phyloP scores from a whole-genome alignment of 2,329 filamentous ascomycete species.

The Diaporthe nobilis region DNA sequence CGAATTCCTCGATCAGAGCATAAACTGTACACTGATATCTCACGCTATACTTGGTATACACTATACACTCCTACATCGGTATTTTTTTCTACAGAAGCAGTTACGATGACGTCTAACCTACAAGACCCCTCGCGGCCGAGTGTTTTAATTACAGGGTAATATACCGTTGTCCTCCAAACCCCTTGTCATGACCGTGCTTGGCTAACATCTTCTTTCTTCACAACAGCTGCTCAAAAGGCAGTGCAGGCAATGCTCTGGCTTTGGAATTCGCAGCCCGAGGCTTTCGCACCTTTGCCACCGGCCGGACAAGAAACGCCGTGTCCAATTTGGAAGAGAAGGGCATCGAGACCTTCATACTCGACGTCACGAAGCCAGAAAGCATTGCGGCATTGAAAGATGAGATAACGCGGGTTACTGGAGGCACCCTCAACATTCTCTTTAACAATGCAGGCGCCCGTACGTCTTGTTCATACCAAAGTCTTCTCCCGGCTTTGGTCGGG shows the following conservation, averaged over 20 bases:
- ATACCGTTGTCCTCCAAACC: neutral
- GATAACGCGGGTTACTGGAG: neutral
- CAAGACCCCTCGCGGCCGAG: neutral
- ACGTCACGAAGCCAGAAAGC: slow-evolving; percentile 1
- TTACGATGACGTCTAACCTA: neutral
- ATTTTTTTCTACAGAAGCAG: neutral
- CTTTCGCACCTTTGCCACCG: slow-evolving; percentile 41
- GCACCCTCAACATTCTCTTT: neutral
- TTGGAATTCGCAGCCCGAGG: slow-evolving; percentile 40
- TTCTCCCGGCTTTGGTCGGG: too few relatives aligned
- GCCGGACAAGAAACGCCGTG: neutral
- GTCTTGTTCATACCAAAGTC: neutral
- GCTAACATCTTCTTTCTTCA: neutral
- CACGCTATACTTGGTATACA: too few relatives aligned
- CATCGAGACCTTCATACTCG: neutral
- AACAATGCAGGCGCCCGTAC: neutral
- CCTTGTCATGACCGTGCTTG: neutral
- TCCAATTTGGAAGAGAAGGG: neutral
- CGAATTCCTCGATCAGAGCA: too few relatives aligned
- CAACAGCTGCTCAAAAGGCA: slow-evolving; percentile 39
- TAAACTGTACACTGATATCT: too few relatives aligned
- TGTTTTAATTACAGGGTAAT: neutral
- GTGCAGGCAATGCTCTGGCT: slow-evolving; percentile 42
- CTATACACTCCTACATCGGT: neutral
- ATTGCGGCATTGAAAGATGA: neutral